Percentiles rank a stretch among this genome's conserved stretches.
phyloP scores from a whole-genome alignment of 75 land plant genomes.

The Chamaecyparis obtusa region DNA sequence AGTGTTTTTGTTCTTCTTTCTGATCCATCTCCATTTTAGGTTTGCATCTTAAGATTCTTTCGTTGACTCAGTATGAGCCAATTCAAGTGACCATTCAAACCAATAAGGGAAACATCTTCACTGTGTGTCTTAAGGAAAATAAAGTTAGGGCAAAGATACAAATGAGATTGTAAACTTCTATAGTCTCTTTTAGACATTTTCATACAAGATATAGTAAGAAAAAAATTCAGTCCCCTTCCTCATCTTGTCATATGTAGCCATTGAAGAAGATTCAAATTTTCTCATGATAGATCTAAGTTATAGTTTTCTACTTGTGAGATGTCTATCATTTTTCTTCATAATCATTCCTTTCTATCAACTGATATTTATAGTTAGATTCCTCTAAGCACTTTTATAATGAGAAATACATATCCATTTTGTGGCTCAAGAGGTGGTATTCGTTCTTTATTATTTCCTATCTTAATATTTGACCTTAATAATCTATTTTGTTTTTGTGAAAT shows the following conservation, averaged over 20 bases:
- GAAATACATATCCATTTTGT: background rate
- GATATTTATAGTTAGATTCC: background rate
- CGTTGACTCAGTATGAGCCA: constrained; percentile 66
- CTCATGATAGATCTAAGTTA: background rate
- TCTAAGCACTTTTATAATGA: background rate
- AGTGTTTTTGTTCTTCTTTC: background rate
- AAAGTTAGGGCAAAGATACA: background rate
- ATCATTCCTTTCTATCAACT: background rate
- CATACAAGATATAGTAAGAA: background rate
- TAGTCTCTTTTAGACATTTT: background rate
- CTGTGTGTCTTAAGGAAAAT: background rate
- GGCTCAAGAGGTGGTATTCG: background rate
- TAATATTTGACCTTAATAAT: background rate
- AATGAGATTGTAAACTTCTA: background rate
- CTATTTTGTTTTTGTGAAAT: background rate
- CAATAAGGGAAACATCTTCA: constrained; percentile 52
- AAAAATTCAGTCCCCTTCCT: background rate
- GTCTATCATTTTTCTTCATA: background rate
- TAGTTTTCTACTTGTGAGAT: background rate
- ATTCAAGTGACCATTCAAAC: constrained; percentile 96
- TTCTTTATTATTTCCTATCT: background rate
- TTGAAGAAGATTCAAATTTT: background rate
- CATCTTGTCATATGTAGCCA: background rate
- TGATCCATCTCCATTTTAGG: constrained; percentile 36
- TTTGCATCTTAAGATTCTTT: constrained; percentile 80